These are phyloP conservation scores for Liriodendron chinense DNA, from an alignment of 164 flowering plant genomes.

Conservation along the genomic window DNA sequence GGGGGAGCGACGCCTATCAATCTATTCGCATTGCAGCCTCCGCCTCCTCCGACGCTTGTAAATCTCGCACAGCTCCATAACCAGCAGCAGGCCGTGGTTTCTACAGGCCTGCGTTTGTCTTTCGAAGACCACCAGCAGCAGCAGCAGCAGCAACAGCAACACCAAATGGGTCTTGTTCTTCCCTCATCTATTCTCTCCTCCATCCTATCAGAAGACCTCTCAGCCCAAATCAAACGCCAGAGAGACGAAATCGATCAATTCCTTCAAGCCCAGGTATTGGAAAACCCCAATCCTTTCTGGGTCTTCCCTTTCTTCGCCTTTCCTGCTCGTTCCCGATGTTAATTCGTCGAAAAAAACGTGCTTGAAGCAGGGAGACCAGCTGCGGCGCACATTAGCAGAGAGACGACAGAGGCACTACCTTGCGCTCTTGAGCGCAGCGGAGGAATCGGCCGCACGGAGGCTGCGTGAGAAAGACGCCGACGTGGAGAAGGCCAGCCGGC, in stretches of 20 bases:
- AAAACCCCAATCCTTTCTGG: not conserved
- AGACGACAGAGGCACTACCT: slow-evolving; percentile 61
- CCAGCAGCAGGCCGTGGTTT: slow-evolving; percentile 41
- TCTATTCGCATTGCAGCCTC: slow-evolving; percentile 36
- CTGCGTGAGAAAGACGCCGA: slow-evolving; percentile 60
- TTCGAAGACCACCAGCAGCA: slow-evolving; percentile 55
- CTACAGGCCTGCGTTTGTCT: slow-evolving; percentile 72
- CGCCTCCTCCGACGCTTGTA: slow-evolving; percentile 40
- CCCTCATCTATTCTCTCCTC: slow-evolving; percentile 26
- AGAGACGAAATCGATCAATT: slow-evolving; percentile 68
- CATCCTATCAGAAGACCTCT: slow-evolving; percentile 42
- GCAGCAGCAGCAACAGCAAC: slow-evolving; percentile 20
- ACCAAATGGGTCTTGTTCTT: slow-evolving; percentile 12
- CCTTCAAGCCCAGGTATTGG: slow-evolving; percentile 65
- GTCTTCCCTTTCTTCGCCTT: not conserved
- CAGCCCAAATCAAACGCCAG: slow-evolving; percentile 55
- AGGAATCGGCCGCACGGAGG: slow-evolving; percentile 44
- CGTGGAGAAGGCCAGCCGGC: slow-evolving; percentile 59
- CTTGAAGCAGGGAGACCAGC: slow-evolving; percentile 53
- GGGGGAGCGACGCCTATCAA: slow-evolving; percentile 21
- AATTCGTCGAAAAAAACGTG: not conserved
- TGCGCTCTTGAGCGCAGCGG: slow-evolving; percentile 58
- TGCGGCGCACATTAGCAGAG: slow-evolving; percentile 71
- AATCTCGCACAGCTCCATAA: slow-evolving; percentile 63
- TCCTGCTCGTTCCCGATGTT: not conserved